These are phyloP conservation scores for Erucastrum elatum DNA, from an alignment of 345 rosid species.

Conservation along the genomic window DNA sequence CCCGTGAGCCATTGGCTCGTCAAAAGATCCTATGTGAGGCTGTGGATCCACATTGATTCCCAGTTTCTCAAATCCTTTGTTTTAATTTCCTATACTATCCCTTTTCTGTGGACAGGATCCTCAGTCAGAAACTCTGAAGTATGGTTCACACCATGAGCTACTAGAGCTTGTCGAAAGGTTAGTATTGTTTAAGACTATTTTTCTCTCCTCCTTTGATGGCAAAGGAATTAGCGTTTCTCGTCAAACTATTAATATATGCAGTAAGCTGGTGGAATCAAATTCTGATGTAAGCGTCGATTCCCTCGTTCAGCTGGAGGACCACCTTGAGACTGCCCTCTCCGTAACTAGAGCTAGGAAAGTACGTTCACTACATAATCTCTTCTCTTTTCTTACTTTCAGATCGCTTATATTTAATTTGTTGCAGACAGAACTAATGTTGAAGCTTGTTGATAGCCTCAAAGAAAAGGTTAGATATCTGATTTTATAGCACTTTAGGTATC, in stretches of 20 bases:
- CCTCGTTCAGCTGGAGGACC: conserved; percentile 32
- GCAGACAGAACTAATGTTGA: conserved; percentile 37
- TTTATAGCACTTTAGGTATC: background rate
- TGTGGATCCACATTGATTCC: background rate
- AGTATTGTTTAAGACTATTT: conserved; percentile 2
- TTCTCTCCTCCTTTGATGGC: conserved; percentile 11
- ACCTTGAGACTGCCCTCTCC: conserved; percentile 35
- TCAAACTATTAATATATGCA: conserved; percentile 29
- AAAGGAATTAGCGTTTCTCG: conserved; percentile 12
- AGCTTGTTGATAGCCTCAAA: conserved; percentile 34
- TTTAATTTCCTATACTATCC: conserved; percentile 2
- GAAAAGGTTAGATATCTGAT: conserved; percentile 32
- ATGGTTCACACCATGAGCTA: conserved; percentile 36
- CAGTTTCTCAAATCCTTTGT: background rate
- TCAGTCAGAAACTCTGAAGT: conserved; percentile 26
- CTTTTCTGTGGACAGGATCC: conserved; percentile 23
- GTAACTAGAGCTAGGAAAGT: conserved; percentile 41
- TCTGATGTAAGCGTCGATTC: conserved; percentile 10
- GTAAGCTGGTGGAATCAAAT: conserved; percentile 32
- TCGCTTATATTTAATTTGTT: background rate
- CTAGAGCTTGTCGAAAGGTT: conserved; percentile 37
- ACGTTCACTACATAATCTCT: background rate
- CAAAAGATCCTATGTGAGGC: background rate
- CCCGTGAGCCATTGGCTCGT: conserved; percentile 2
- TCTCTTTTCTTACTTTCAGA: background rate